Evolutionary conservation across 2,329 filamentous ascomycete species (phyloP), one percentile per base, ranked within the genome.

Genomic region (Biscogniauxia marginata): DNA sequence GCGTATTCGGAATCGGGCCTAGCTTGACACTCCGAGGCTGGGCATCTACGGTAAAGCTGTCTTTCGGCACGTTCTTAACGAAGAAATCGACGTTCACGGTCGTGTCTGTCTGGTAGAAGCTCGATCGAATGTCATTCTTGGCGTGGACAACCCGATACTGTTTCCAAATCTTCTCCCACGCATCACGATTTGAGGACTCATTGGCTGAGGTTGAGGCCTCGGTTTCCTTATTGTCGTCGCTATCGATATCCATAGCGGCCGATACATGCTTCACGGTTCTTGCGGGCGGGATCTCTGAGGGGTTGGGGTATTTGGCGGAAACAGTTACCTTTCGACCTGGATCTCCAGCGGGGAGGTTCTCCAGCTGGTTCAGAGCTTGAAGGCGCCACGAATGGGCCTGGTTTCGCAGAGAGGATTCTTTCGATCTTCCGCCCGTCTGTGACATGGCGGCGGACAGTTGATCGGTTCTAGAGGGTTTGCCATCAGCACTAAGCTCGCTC

Each of bases 1-100:
- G 18, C 72, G 70, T 25, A 82, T 76, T 19, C 82, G 86, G 67
- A 88, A 89, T 49, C 11, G 66, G 65, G 16, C 50, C 54, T 7
- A 70, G 53, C 18, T 52, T 62, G 21, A 71, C 49, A 50, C 60
- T 61, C 9, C 61, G 62, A 16, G 52, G 45, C 19, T 64, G 55
- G n/a, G 65, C 75, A 7, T 74, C 65, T 3, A 80, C 71, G 39
- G 71, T 54, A 22, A 81, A 71, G 46, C 69, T 69, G 18, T 75
- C 72, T 46, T 75, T 73, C 53, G 76, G 66, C 18, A 77, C 68
- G 7, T 74, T 73, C 59, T 77, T 78, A 39, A 72, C 65, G 54
- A 78, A 78, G 4, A 78, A 58, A 13, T 72, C 69, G 13, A 75
- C 61, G 3, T 71, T 75, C 39, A 77, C 60, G 1, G 59, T 68